Conservation (phyloP, 306 rosid species). For the Luffa acutangula region DNA sequence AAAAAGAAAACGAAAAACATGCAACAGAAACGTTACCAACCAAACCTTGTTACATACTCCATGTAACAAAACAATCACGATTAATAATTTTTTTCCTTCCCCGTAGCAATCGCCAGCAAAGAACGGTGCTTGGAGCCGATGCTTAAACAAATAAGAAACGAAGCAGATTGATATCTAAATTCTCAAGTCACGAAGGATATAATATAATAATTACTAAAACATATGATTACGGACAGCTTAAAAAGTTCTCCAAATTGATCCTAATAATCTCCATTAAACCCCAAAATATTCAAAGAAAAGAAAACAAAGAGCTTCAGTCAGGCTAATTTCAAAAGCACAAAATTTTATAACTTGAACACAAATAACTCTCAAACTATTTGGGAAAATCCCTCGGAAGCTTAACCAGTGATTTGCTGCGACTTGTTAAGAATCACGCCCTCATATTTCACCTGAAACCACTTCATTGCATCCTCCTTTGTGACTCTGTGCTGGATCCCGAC, state of each 20-base stretch:
- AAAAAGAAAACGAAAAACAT: neutral
- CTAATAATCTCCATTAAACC: neutral
- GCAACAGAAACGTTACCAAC: no score
- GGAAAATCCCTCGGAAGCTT: neutral
- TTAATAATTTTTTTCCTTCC: neutral
- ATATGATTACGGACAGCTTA: neutral
- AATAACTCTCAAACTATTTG: neutral
- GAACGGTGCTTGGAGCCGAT: neutral
- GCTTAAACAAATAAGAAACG: neutral
- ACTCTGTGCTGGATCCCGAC: conserved; percentile 87
- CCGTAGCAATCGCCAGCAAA: neutral
- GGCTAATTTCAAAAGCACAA: conserved; percentile 1
- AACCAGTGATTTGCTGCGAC: conserved; percentile 38
- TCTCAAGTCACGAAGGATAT: neutral
- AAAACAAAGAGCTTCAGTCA: conserved; percentile 4
- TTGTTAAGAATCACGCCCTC: conserved; percentile 91
- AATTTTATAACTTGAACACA: neutral
- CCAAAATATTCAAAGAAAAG: neutral
- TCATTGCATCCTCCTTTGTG: conserved; percentile 80
- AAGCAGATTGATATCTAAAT: neutral
- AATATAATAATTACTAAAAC: neutral
- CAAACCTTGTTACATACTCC: no score
- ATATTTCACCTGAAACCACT: conserved; percentile 88
- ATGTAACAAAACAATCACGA: neutral
- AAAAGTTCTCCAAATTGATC: neutral